These are phyloP conservation scores for Bipolaris sorokiniana DNA, from an alignment of 2,329 filamentous ascomycete species.

Conservation along the genomic window DNA sequence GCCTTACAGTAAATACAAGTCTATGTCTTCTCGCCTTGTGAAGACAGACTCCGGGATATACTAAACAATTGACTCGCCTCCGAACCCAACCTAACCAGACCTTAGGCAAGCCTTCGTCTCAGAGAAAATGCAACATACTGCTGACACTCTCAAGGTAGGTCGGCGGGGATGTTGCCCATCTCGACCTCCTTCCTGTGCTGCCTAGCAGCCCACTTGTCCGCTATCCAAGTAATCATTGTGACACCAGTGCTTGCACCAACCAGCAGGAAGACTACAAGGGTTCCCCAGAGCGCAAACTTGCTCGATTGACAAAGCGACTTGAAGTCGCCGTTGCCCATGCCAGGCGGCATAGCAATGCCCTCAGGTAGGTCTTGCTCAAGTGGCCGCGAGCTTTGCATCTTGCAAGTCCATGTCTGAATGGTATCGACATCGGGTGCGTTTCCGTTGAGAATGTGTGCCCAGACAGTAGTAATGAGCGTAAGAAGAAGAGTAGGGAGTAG, in stretches of 20 bases:
- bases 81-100: not conserved
- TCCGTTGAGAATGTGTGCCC: conserved; percentile 48
- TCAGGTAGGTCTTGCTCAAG: conserved; percentile 21
- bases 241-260: conserved; percentile 43
- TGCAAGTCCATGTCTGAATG: conserved; percentile 51
- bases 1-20: conserved; percentile 1
- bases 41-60: not conserved
- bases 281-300: conserved; percentile 54
- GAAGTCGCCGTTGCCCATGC: conserved; percentile 47
- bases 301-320: conserved; percentile 51
- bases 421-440: conserved; percentile 44
- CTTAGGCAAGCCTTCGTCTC: not conserved
- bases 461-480: conserved; percentile 51
- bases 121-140: not conserved
- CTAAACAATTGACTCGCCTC: not conserved
- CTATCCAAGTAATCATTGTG: conserved; percentile 45
- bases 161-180: conserved; percentile 24
- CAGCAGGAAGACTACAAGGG: conserved; percentile 51
- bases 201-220: conserved; percentile 46
- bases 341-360: conserved; percentile 32
- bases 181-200: conserved; percentile 43
- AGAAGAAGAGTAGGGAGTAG: conserved; percentile 48
- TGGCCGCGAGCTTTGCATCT: conserved; percentile 41
- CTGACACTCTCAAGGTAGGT: not conserved
- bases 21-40: not conserved